phyloP scores from a whole-genome alignment of 1,284 basidiomycete species.

The Takashimella tepidaria region DNA sequence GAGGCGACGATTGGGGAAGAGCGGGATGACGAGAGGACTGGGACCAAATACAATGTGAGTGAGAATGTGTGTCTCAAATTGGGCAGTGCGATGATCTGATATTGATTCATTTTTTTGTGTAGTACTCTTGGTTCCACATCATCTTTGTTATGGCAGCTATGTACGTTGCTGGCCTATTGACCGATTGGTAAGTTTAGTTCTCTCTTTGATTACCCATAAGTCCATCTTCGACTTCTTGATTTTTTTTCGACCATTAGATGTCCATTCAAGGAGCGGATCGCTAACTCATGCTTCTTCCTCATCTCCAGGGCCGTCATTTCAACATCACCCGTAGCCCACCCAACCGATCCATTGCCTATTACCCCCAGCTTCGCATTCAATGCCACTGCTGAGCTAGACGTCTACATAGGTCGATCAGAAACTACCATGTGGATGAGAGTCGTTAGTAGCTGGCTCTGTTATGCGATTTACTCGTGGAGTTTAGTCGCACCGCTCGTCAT shows the following conservation, averaged over 20 bases:
- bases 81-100: too few relatives aligned
- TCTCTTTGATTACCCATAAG: neutral
- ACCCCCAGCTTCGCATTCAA: slow-evolving; percentile 7
- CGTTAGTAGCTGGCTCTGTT: slow-evolving; percentile 91
- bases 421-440: slow-evolving; percentile 99
- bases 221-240: neutral
- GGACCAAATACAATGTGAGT: slow-evolving; percentile 92
- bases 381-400: slow-evolving; percentile 52
- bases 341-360: slow-evolving; percentile 19
- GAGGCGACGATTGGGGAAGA: slow-evolving; percentile 63
- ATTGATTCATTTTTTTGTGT: slow-evolving; percentile 4
- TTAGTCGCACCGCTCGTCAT: slow-evolving; percentile 79
- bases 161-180: slow-evolving; percentile 98
- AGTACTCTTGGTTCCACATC: slow-evolving; percentile 98
- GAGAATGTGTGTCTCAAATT: neutral
- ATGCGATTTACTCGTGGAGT: slow-evolving; percentile 84
- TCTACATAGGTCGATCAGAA: slow-evolving; percentile 91
- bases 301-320: slow-evolving; percentile 39
- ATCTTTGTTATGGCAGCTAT: slow-evolving; percentile 94
- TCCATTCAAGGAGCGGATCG: too few relatives aligned
- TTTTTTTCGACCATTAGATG: slow-evolving; percentile 2
- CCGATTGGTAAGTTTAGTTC: slow-evolving; percentile 72
- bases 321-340: slow-evolving; percentile 35
- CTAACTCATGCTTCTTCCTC: too few relatives aligned
- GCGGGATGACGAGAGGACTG: slow-evolving; percentile 85